Evolutionary conservation across 768 basidiomycete species (phyloP), one percentile per base, ranked within the genome.

Genomic region (Amanita rimosa): DNA sequence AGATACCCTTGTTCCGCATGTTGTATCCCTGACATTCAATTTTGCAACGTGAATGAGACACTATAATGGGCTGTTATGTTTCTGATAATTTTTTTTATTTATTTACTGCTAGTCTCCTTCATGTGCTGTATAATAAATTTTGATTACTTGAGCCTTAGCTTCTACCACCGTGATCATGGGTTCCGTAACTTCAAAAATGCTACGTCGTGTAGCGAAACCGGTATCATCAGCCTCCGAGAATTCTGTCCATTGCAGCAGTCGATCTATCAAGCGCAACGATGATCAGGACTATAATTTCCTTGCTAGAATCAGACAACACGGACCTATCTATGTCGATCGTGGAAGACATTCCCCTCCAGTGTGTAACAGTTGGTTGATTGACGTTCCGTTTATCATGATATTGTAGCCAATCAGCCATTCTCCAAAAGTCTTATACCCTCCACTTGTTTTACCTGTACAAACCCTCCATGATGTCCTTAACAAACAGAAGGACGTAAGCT

Each of bases 221-320:
- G 31, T 22, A 42, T 16, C 41, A 16, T n/a, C 41, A n/a, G 2
- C 7, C 8, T 14, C 14, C 41, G 13, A n/a, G n/a, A 9, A 41
- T 41, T 17, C 41, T 13, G 13, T 9, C 7, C 51, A 40, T 47
- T 33, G 31, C 14, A 19, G 17, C 8, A 35, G 24, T 11, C 16
- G 29, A 31, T 38, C 37, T 6, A 79, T 86, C 55, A 69, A 77
- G 48, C 64, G 58, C 46, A 31, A 31, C 31, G 85, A 91, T 55
- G 72, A 77, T n/a, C 69, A 67, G 48, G 86, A 92, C 57, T 83
- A 84, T 1, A 75, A 87, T 22, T 75, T 90, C 44, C 60, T 85
- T 55, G 69, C 75, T 31, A 87, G 84, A 54, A 63, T 92, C 44
- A 74, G 54, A 54, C 67, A 62, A 33, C 66, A 91, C 1, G 86